Evolutionary conservation across 208 protist species (phyloP), one percentile per base, ranked within the genome.

Genomic region (Acanthamoeba lenticulata): DNA sequence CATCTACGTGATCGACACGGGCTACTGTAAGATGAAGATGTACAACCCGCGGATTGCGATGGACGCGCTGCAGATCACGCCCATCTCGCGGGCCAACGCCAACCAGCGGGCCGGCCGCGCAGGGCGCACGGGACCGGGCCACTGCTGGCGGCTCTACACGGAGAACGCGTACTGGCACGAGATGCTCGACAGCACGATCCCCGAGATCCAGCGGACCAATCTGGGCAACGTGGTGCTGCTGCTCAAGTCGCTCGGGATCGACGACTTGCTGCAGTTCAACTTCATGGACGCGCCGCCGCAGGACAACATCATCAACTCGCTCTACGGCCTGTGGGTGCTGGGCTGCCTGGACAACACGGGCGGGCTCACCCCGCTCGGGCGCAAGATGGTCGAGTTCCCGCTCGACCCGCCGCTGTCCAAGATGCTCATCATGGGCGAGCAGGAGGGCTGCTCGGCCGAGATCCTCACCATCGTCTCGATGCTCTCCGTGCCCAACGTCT

Each of bases 1-100:
- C 67, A 49, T 95, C 0, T 99, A 98, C 94, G 98, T 99, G 1
- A 97, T 99, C 36, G 98, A 99, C 94, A 94, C 96, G 88, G 99
- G 99, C 27, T 99, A 98, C 97, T 98, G 98, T 97, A 99, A 99
- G 96, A 97, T 99, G n/a, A 99, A 99, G 96, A 98, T 99, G 4
- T 99, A 99, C 95, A 98, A 99, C 77, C 98, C 99, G 0, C 60
- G 85, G 19, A 95, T 97, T 29, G 97, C 98, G 13, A 99, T 99
- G 98, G 99, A 99, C 94, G 97, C 98, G 1, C 96, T 99, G 44
- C 97, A 98, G 94, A 97, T 99, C 11, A 99, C 98, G 79, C 99
- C 99, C 0, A 97, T 99, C 38, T 98, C 97, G 32, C 98, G 99
- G 89, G 99, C 99, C 21, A 98, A 99, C 95, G 99, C 99, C 17